A percentile compares a stretch with the other conserved stretches of the same genome.
phyloP scores from a whole-genome alignment of 2,329 filamentous ascomycete genomes.

The Exophiala sp. region DNA sequence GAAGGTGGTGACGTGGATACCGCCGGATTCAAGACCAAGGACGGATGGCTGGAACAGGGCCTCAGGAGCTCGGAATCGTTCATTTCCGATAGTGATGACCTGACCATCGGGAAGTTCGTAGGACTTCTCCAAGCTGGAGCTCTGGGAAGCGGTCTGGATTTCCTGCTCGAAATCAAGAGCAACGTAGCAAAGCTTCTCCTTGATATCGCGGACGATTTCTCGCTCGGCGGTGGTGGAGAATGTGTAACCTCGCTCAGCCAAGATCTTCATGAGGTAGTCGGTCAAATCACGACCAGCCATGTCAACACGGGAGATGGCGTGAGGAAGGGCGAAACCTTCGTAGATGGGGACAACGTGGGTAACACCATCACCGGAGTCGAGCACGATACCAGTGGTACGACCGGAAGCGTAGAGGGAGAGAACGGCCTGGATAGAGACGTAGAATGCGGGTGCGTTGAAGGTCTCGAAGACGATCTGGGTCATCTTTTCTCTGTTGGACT shows the following conservation, averaged over 20 bases:
- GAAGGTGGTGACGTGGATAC: constrained; percentile 99
- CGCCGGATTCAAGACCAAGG: constrained; percentile 94
- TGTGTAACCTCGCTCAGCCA: constrained; percentile 98
- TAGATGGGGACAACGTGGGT: constrained; percentile 99
- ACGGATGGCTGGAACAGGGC: constrained; percentile 99
- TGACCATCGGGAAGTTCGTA: constrained; percentile 99
- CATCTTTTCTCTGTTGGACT: constrained; percentile 99
- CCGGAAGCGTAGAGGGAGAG: constrained; percentile 98
- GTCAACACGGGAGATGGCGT: constrained; percentile 99
- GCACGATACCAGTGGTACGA: constrained; percentile 99
- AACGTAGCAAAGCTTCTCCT: constrained; percentile 99
- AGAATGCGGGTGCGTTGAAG: constrained; percentile 99
- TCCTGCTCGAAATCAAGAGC: constrained; percentile 99
- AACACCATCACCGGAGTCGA: constrained; percentile 99
- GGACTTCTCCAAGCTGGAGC: constrained; percentile 98
- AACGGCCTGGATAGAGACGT: constrained; percentile 99
- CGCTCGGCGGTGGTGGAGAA: constrained; percentile 99
- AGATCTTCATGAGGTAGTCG: constrained; percentile 99
- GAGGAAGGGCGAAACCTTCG: constrained; percentile 99
- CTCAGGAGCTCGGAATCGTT: constrained; percentile 99
- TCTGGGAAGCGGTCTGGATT: constrained; percentile 99
- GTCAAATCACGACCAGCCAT: constrained; percentile 99
- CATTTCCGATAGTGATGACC: constrained; percentile 99
- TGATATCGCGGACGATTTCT: constrained; percentile 99
- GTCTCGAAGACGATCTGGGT: constrained; percentile 99